phyloP scores from a whole-genome alignment of 352 stramenopile species.

The Globisporangium canariense region DNA sequence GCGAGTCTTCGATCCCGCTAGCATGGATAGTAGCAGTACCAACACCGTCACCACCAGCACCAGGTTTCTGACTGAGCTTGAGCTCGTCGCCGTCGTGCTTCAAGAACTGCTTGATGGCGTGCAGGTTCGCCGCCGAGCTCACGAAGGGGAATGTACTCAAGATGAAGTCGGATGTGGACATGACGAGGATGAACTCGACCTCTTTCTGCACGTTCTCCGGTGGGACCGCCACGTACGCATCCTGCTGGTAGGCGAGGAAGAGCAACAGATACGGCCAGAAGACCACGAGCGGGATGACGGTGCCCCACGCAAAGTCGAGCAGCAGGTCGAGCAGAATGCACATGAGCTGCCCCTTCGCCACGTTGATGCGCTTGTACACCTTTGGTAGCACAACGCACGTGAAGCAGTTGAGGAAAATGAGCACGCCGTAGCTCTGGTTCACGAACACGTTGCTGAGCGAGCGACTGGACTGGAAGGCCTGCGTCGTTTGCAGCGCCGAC shows the following conservation, averaged over 20 bases:
- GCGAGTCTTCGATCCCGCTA: background rate
- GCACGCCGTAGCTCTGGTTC: constrained; percentile 26
- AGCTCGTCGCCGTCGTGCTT: background rate
- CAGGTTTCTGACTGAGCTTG: background rate
- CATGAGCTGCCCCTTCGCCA: constrained; percentile 22
- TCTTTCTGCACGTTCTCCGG: constrained; percentile 15
- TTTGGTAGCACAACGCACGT: constrained; percentile 25
- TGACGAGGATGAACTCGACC: constrained; percentile 22
- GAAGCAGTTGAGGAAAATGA: constrained; percentile 32
- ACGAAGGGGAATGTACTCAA: constrained; percentile 22
- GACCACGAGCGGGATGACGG: constrained; percentile 27
- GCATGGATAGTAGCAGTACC: background rate
- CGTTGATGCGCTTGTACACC: constrained; percentile 18
- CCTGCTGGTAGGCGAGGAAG: background rate
- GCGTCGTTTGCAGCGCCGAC: constrained; percentile 24
- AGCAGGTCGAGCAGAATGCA: constrained; percentile 25
- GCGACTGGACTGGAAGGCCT: constrained; percentile 23
- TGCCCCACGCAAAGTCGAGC: constrained; percentile 30
- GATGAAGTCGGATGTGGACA: constrained; percentile 18
- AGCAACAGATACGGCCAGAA: constrained; percentile 17
- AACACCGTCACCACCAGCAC: background rate
- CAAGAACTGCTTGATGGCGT: constrained; percentile 14
- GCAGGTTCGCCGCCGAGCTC: constrained; percentile 10
- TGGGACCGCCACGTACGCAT: background rate
- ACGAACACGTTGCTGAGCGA: constrained; percentile 28